phyloP scores from a whole-genome alignment of 129 eudicot genomes.

The Glebionis coronaria region DNA sequence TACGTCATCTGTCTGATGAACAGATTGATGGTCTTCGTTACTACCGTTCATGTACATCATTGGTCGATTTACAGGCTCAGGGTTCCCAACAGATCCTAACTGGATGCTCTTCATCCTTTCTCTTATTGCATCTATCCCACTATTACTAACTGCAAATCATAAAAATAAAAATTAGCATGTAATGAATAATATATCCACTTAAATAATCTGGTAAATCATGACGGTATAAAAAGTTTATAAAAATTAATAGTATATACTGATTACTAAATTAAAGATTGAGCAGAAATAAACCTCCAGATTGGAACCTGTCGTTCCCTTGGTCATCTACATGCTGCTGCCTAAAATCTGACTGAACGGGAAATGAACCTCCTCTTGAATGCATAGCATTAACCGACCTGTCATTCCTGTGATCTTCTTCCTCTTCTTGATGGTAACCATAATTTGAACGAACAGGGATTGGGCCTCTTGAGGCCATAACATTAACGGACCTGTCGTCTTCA shows the following conservation, averaged over 20 bases:
- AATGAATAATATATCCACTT: not conserved
- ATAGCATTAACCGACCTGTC: constrained; percentile 36
- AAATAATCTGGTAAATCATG: too few relatives aligned
- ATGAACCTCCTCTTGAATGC: constrained; percentile 39
- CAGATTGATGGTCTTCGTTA: constrained; percentile 37
- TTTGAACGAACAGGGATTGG: constrained; percentile 38
- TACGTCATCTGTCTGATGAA: constrained; percentile 37
- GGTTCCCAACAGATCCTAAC: constrained; percentile 61
- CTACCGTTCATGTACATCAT: constrained; percentile 52
- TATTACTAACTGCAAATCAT: constrained; percentile 57
- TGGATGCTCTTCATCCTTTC: constrained; percentile 97
- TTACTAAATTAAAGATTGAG: not conserved
- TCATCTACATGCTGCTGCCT: too few relatives aligned
- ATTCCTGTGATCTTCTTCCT: constrained; percentile 48
- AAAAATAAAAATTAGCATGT: not conserved
- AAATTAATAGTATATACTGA: too few relatives aligned
- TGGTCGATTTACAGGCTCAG: constrained; percentile 56
- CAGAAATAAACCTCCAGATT: constrained; percentile 61
- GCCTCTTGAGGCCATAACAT: constrained; percentile 42
- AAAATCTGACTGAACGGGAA: constrained; percentile 35
- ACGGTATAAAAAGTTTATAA: too few relatives aligned
- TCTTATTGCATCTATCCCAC: constrained; percentile 83
- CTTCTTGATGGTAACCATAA: too few relatives aligned
- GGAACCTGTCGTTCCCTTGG: constrained; percentile 73
- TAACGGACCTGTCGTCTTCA: constrained; percentile 49